These are phyloP conservation scores for Epichloe baconii DNA, from an alignment of 2,329 filamentous ascomycete genomes.

Conservation along the genomic window DNA sequence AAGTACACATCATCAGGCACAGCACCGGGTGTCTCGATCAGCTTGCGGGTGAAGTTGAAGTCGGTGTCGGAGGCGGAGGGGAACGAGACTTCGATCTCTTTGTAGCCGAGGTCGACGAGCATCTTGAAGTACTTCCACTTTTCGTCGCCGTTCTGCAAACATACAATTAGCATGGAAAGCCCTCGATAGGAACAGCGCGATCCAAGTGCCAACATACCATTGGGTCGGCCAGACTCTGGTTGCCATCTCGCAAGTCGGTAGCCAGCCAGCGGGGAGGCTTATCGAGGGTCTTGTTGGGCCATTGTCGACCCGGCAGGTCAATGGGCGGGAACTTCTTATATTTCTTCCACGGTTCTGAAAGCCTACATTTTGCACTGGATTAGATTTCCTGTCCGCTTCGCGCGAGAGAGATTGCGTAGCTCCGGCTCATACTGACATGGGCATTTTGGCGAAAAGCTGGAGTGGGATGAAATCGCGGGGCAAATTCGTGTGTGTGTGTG, in stretches of 20 bases:
- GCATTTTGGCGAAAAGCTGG: conserved; percentile 6
- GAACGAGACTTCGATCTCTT: conserved; percentile 95
- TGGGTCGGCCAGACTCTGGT: conserved; percentile 83
- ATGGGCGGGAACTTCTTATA: conserved; percentile 52
- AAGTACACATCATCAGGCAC: conserved; percentile 84
- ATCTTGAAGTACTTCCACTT: conserved; percentile 94
- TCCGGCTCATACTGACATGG: conserved; percentile 5
- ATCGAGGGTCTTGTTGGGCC: conserved; percentile 70
- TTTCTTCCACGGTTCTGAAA: conserved; percentile 64
- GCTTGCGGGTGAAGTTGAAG: conserved; percentile 82
- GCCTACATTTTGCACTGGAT: conserved; percentile 29
- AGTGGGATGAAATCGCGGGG: neutral
- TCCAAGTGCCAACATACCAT: conserved; percentile 46
- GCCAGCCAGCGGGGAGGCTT: conserved; percentile 86
- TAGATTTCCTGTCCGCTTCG: too few relatives aligned
- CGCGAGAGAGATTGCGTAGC: too few relatives aligned
- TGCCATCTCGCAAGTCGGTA: conserved; percentile 74
- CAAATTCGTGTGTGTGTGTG: neutral
- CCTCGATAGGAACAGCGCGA: too few relatives aligned
- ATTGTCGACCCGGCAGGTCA: conserved; percentile 60
- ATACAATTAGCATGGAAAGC: neutral
- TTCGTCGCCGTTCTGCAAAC: conserved; percentile 68
- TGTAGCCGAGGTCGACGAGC: conserved; percentile 85
- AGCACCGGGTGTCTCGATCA: conserved; percentile 72
- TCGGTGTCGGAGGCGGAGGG: conserved; percentile 90